Conservation (phyloP, 805 yeast species). For the Spathaspora passalidarum region DNA sequence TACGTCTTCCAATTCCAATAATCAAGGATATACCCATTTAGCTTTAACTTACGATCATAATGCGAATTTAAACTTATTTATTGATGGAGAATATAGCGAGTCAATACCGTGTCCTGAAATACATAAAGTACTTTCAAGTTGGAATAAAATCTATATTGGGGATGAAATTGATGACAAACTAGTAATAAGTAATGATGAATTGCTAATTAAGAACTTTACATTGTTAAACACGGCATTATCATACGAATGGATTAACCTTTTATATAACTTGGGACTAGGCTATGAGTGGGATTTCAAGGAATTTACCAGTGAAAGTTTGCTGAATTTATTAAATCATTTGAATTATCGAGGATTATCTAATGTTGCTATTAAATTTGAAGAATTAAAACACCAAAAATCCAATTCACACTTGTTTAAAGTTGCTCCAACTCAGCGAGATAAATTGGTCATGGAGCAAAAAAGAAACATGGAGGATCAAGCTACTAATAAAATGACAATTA, state of each 20-base stretch:
- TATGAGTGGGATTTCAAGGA: constrained; percentile 47
- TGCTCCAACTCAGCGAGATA: not conserved
- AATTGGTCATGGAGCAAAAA: not conserved
- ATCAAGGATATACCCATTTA: constrained; percentile 24
- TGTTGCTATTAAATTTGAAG: constrained; percentile 32
- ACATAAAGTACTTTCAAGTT: constrained; percentile 22
- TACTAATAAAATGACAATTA: constrained; percentile 13
- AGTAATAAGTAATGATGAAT: constrained; percentile 16
- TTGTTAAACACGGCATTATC: constrained; percentile 36
- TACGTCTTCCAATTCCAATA: not conserved
- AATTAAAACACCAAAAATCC: constrained; percentile 18
- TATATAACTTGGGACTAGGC: constrained; percentile 45
- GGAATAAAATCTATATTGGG: constrained; percentile 39
- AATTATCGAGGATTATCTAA: constrained; percentile 33
- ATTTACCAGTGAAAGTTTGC: constrained; percentile 29
- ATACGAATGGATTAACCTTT: constrained; percentile 50
- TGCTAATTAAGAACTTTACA: constrained; percentile 35
- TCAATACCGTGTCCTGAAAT: constrained; percentile 37
- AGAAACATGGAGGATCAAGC: constrained; percentile 3
- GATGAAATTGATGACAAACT: constrained; percentile 12
- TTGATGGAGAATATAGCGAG: constrained; percentile 50
- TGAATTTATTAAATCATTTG: constrained; percentile 39
- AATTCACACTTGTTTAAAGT: not conserved
- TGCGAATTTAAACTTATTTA: constrained; percentile 40
- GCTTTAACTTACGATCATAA: constrained; percentile 35